These are phyloP conservation scores for Trametes cubensis DNA, from an alignment of 768 basidiomycete genomes.

Conservation along the genomic window DNA sequence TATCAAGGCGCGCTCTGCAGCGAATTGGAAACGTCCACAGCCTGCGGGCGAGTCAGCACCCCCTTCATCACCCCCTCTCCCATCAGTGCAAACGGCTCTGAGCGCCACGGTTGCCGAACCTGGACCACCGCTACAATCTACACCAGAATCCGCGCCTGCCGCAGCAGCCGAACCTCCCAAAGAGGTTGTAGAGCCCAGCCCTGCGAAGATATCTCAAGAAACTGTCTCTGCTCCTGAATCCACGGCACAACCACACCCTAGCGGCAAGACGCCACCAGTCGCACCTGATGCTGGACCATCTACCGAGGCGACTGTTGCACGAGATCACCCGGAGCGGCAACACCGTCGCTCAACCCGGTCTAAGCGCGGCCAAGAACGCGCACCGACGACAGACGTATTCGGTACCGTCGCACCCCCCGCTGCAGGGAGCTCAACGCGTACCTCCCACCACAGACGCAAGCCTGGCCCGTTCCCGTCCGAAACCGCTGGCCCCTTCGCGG, in stretches of 20 bases:
- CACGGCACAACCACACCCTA: neutral
- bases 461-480: conserved; percentile 35
- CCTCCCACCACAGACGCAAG: conserved; percentile 48
- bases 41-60: conserved; percentile 6
- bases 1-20: conserved; percentile 44
- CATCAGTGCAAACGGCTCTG: neutral
- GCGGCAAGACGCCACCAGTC: neutral
- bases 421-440: conserved; percentile 27
- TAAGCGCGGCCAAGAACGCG: conserved; percentile 44
- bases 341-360: conserved; percentile 54
- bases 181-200: neutral
- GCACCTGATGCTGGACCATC: neutral
- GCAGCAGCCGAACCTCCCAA: neutral
- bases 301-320: conserved; percentile 11
- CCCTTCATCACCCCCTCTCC: neutral
- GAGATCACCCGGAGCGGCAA: conserved; percentile 6
- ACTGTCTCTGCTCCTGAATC: neutral
- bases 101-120: neutral
- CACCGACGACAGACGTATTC: conserved; percentile 43
- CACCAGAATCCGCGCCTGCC: too few relatives aligned
- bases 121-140: neutral
- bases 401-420: conserved; percentile 28
- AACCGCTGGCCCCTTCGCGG: conserved; percentile 50
- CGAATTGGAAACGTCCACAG: conserved; percentile 37
- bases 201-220: neutral